These are phyloP conservation scores for Camellia oleifera DNA, from an alignment of 179 eudicot genomes.

Conservation along the genomic window DNA sequence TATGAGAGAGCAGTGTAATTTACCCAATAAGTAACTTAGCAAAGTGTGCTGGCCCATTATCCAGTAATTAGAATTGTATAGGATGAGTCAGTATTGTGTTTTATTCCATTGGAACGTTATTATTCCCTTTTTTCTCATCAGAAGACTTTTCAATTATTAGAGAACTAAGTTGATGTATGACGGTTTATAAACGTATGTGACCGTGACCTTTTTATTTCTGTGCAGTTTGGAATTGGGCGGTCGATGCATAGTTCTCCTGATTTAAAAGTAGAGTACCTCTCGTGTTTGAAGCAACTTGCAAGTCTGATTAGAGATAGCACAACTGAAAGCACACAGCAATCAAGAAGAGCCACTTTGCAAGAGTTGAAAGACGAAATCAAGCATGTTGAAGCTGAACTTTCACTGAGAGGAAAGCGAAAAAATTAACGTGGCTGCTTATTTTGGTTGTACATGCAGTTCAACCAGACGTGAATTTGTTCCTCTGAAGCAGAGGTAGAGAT, in stretches of 20 bases:
- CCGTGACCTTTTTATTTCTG: background rate
- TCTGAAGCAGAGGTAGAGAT: background rate
- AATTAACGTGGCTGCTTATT: conserved; percentile 10
- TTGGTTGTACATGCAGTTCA: background rate
- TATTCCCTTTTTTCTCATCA: background rate
- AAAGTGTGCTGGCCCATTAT: background rate
- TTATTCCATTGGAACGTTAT: background rate
- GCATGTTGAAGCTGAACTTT: conserved; percentile 46
- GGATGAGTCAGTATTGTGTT: background rate
- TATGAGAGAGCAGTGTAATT: too few relatives aligned
- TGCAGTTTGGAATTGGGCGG: conserved; percentile 48
- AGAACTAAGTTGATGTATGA: background rate
- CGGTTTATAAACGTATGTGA: background rate
- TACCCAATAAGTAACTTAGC: background rate
- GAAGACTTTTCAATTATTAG: background rate
- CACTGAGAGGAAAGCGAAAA: conserved; percentile 6
- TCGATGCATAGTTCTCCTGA: conserved; percentile 32
- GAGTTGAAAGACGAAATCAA: conserved; percentile 55
- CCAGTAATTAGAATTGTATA: background rate
- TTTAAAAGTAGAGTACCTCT: conserved; percentile 52
- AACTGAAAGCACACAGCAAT: conserved; percentile 16
- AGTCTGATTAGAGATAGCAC: conserved; percentile 24
- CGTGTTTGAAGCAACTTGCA: conserved; percentile 55
- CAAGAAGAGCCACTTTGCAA: conserved; percentile 25
- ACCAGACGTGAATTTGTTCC: background rate